Evolutionary conservation across 2,329 filamentous ascomycete genomes (phyloP).

Genomic region (Alternaria dauci): DNA sequence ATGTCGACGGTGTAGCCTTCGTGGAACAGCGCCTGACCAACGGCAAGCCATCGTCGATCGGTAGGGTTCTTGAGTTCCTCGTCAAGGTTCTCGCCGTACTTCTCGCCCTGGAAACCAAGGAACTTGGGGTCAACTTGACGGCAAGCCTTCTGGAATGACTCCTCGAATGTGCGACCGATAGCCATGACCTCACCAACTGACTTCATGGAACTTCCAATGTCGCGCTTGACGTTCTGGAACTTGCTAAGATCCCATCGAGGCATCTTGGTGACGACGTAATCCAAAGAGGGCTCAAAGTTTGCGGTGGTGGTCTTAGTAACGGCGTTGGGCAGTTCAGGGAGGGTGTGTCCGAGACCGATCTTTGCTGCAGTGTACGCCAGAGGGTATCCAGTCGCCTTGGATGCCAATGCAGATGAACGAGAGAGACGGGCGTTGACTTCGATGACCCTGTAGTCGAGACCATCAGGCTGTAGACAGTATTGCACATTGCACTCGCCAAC

Average conservation of each 20-base stretch:
- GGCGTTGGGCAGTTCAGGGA: slow-evolving; percentile 95
- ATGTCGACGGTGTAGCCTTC: slow-evolving; percentile 93
- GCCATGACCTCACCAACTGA: slow-evolving; percentile 99
- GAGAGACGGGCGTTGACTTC: slow-evolving; percentile 99
- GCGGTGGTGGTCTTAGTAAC: slow-evolving; percentile 98
- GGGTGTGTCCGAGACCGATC: slow-evolving; percentile 93
- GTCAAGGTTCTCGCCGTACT: slow-evolving; percentile 87
- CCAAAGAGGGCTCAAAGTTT: slow-evolving; percentile 96
- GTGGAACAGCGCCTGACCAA: slow-evolving; percentile 97
- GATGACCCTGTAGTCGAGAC: slow-evolving; percentile 97
- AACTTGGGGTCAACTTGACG: slow-evolving; percentile 94
- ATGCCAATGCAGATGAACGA: slow-evolving; percentile 93
- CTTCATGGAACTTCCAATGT: slow-evolving; percentile 98
- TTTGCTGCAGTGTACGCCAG: slow-evolving; percentile 97
- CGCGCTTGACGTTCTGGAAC: slow-evolving; percentile 98
- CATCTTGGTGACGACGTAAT: slow-evolving; percentile 99
- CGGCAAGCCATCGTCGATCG: slow-evolving; percentile 95
- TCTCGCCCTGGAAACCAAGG: slow-evolving; percentile 91
- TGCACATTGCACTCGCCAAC: slow-evolving; percentile 99
- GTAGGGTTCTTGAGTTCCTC: slow-evolving; percentile 90
- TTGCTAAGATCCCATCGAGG: slow-evolving; percentile 98
- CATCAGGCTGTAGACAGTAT: slow-evolving; percentile 95
- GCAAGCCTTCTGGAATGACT: slow-evolving; percentile 98
- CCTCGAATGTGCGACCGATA: slow-evolving; percentile 97
- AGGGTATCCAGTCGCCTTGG: slow-evolving; percentile 97